Percentiles rank a stretch among this genome's conserved stretches.
Conservation (phyloP, 352 stramenopile species). For the Elongisporangium undulatum region DNA sequence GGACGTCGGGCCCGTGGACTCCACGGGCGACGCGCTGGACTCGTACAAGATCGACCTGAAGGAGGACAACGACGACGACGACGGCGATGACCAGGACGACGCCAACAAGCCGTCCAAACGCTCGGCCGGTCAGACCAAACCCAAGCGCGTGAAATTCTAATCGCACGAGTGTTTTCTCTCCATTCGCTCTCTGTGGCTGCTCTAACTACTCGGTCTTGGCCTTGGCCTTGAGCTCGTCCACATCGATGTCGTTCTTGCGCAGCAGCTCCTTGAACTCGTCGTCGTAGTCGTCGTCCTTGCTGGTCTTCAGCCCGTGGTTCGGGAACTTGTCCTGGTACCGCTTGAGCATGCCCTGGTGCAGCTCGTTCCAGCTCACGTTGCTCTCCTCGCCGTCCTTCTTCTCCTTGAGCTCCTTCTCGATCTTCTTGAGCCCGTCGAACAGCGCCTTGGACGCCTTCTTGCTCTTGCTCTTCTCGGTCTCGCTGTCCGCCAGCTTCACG, state of each 20-base stretch:
- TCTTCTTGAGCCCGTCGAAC: constrained; percentile 71
- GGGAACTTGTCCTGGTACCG: constrained; percentile 81
- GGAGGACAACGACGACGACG: constrained; percentile 25
- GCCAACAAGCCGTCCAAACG: constrained; percentile 10
- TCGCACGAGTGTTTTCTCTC: background rate
- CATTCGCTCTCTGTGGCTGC: constrained; percentile 3
- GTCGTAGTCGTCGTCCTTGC: constrained; percentile 67
- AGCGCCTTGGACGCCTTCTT: constrained; percentile 44
- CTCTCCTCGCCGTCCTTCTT: constrained; percentile 41
- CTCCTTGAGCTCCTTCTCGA: constrained; percentile 65
- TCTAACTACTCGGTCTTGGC: constrained; percentile 17
- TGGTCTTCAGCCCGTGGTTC: constrained; percentile 42
- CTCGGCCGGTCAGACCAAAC: constrained; percentile 3
- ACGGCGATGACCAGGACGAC: constrained; percentile 4
- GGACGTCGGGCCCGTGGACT: constrained; percentile 19
- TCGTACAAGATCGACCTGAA: constrained; percentile 35
- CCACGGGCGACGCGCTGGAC: constrained; percentile 50
- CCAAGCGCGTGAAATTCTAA: constrained; percentile 52
- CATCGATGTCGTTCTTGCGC: constrained; percentile 72
- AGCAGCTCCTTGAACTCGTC: constrained; percentile 83
- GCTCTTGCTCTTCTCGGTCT: constrained; percentile 18
- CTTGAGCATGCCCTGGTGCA: constrained; percentile 65
- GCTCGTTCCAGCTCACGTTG: constrained; percentile 77
- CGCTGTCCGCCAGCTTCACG: constrained; percentile 21
- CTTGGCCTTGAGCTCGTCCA: constrained; percentile 46